These are phyloP conservation scores for Wickerhamiella sorbophila DNA, from an alignment of 805 yeast genomes.

Conservation along the genomic window DNA sequence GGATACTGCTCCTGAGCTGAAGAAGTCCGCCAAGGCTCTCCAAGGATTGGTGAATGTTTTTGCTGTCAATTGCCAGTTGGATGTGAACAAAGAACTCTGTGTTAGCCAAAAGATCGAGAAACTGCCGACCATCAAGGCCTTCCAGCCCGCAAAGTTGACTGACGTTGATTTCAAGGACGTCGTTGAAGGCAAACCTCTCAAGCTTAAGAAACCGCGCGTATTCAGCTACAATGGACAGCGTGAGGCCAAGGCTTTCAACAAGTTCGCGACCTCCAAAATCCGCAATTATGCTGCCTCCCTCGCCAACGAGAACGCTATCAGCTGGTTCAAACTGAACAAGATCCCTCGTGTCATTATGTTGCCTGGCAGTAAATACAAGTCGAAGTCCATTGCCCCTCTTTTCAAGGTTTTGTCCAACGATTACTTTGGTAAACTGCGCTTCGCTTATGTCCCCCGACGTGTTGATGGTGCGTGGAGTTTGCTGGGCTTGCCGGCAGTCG, in stretches of 20 bases:
- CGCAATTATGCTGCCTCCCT: constrained; percentile 21
- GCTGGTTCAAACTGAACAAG: constrained; percentile 17
- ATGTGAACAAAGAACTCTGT: constrained; percentile 55
- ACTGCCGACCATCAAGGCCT: constrained; percentile 71
- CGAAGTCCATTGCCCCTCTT: constrained; percentile 20
- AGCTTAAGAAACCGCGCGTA: constrained; percentile 16
- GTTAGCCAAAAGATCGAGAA: constrained; percentile 51
- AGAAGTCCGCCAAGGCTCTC: constrained; percentile 47
- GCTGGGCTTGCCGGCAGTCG: constrained; percentile 15
- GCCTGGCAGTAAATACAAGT: constrained; percentile 18
- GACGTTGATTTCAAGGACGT: constrained; percentile 18
- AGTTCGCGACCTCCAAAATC: constrained; percentile 19
- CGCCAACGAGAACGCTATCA: constrained; percentile 12
- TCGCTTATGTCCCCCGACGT: constrained; percentile 20
- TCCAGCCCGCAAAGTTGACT: constrained; percentile 62
- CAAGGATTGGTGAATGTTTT: constrained; percentile 40
- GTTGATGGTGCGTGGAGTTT: constrained; percentile 18
- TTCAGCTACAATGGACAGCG: constrained; percentile 24
- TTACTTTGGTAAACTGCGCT: constrained; percentile 19
- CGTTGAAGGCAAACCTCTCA: constrained; percentile 16
- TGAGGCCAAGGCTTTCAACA: constrained; percentile 17
- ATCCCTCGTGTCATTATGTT: constrained; percentile 21
- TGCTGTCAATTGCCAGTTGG: constrained; percentile 75
- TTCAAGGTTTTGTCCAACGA: constrained; percentile 22
- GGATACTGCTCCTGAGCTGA: constrained; percentile 49